Evolutionary conservation across 2,329 filamentous ascomycete genomes (phyloP).

Genomic region (Chrysoporthe deuterocubensis): DNA sequence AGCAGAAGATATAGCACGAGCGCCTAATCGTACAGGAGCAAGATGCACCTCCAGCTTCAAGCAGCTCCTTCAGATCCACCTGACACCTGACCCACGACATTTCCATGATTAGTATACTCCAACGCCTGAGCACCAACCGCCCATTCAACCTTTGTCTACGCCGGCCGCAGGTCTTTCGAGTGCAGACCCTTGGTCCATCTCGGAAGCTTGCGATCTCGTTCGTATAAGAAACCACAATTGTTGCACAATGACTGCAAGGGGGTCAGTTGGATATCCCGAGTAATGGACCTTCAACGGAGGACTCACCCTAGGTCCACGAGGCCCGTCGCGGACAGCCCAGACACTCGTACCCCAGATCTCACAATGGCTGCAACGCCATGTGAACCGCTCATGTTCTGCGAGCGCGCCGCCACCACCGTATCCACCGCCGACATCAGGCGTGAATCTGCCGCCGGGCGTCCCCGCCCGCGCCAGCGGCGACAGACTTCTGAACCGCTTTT

Average conservation of each 20-base stretch:
- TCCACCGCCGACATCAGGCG: slow-evolving; percentile 78
- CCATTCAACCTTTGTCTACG: slow-evolving; percentile 17
- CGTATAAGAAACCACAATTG: slow-evolving; percentile 89
- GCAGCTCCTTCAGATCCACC: background rate
- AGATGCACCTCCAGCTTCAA: background rate
- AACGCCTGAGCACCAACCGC: background rate
- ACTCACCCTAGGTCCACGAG: slow-evolving; percentile 79
- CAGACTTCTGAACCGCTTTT: slow-evolving; percentile 85
- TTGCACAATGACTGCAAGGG: slow-evolving; percentile 76
- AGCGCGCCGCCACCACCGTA: slow-evolving; percentile 69
- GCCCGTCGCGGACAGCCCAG: slow-evolving; percentile 94
- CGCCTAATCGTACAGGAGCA: background rate
- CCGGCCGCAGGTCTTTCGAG: slow-evolving; percentile 38
- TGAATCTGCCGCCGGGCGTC: slow-evolving; percentile 74
- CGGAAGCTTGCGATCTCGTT: slow-evolving; percentile 83
- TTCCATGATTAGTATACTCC: background rate
- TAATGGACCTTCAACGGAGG: slow-evolving; percentile 15
- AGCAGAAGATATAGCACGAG: background rate
- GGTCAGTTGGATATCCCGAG: slow-evolving; percentile 29
- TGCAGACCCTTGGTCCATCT: slow-evolving; percentile 76
- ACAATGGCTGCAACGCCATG: slow-evolving; percentile 90
- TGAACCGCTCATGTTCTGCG: slow-evolving; percentile 75
- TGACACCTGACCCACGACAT: background rate
- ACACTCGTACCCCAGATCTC: slow-evolving; percentile 85
- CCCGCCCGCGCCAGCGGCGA: slow-evolving; percentile 74